Conservation (phyloP, 148 eudicot species). For the Rhododendron ferrugineum region DNA sequence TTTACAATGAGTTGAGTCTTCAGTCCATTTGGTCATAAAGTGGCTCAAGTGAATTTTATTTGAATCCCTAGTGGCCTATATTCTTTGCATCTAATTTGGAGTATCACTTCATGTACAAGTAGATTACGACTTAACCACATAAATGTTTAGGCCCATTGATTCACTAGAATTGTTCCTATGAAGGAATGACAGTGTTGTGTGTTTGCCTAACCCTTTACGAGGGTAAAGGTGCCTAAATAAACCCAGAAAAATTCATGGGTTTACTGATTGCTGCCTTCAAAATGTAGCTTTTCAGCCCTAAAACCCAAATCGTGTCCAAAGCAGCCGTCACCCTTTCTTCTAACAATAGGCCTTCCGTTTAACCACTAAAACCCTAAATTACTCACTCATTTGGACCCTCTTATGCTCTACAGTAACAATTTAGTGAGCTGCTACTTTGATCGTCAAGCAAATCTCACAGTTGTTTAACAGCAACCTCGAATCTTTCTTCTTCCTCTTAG, state of each 20-base stretch:
- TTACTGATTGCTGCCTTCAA: background rate
- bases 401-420: background rate
- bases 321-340: background rate
- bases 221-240: background rate
- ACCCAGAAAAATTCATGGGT: background rate
- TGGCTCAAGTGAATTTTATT: background rate
- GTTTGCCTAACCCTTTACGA: background rate
- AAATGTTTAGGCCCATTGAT: background rate
- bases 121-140: background rate
- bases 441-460: background rate
- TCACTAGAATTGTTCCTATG: background rate
- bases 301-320: background rate
- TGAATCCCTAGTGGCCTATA: background rate
- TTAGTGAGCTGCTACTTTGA: background rate
- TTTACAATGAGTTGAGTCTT: background rate
- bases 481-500: background rate
- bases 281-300: background rate
- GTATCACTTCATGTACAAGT: background rate
- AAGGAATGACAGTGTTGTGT: background rate
- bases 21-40: background rate
- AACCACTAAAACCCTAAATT: background rate
- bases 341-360: background rate
- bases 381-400: background rate
- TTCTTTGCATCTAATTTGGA: background rate
- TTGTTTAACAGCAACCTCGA: background rate